These are phyloP conservation scores for Staphylotrichum longicolle DNA, from an alignment of 495 filamentous ascomycete genomes.

Conservation along the genomic window DNA sequence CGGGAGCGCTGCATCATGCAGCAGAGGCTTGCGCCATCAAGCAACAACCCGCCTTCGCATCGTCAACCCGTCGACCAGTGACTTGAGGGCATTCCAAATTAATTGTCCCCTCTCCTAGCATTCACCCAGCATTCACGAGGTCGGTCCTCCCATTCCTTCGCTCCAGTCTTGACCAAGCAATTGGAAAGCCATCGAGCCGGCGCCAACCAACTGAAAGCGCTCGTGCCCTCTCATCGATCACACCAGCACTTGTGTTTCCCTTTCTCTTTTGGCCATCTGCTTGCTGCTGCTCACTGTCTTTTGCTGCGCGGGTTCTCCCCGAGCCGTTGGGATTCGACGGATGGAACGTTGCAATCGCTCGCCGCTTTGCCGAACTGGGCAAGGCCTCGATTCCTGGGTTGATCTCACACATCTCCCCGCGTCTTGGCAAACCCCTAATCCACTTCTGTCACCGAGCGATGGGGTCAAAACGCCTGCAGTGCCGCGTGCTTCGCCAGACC, in stretches of 20 bases:
- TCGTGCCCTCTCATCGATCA: neutral
- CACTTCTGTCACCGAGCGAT: conserved; percentile 20
- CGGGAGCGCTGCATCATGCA: conserved; percentile 6
- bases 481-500: conserved; percentile 1
- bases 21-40: conserved; percentile 2
- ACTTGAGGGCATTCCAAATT: conserved; percentile 7
- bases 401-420: conserved; percentile 18
- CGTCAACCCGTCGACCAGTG: neutral
- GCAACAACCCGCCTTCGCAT: neutral
- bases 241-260: neutral
- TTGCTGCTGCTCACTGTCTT: too few relatives aligned
- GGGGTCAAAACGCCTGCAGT: neutral
- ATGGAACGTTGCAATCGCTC: conserved; percentile 24
- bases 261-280: too few relatives aligned
- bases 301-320: neutral
- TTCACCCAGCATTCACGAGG: neutral
- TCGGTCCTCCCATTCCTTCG: neutral
- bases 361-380: conserved; percentile 6
- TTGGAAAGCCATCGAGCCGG: neutral
- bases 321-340: conserved; percentile 9
- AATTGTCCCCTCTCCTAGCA: conserved; percentile 5
- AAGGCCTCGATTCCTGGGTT: conserved; percentile 8
- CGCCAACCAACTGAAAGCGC: too few relatives aligned
- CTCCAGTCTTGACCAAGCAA: neutral
- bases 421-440: conserved; percentile 16